These are phyloP conservation scores for Corylus americana DNA, from an alignment of 306 rosid species.

Conservation along the genomic window DNA sequence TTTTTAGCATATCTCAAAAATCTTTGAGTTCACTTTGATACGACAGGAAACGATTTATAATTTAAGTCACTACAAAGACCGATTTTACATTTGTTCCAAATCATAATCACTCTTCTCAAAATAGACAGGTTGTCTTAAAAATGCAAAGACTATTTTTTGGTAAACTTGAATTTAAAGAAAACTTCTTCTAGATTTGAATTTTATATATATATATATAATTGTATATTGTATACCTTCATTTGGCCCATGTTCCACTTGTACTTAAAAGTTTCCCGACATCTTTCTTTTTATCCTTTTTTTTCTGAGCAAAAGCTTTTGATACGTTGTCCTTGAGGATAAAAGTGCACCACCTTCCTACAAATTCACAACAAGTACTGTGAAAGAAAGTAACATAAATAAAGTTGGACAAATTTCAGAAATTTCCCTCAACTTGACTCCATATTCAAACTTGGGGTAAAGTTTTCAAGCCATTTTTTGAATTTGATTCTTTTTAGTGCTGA, in stretches of 20 bases:
- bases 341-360: not conserved
- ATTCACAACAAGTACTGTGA: not conserved
- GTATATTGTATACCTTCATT: not conserved
- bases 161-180: not conserved
- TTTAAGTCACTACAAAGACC: too few species aligned
- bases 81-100: too few species aligned
- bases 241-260: not conserved
- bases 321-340: not conserved
- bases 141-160: not conserved
- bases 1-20: too few species aligned
- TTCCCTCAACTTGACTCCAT: slow-evolving; percentile 1
- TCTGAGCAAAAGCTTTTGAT: not conserved
- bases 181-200: not conserved
- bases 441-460: slow-evolving; percentile 3
- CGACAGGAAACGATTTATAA: too few species aligned
- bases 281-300: too few species aligned
- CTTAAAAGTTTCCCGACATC: not conserved
- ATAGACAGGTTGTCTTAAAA: not conserved
- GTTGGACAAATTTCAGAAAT: not conserved
- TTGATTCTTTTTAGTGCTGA: not conserved
- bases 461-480: not conserved
- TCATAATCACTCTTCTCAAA: too few species aligned
- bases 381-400: not conserved
- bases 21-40: too few species aligned
- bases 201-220: not conserved